phyloP scores from a whole-genome alignment of 805 yeast genomes.

The Isabelozyma gotoi region DNA sequence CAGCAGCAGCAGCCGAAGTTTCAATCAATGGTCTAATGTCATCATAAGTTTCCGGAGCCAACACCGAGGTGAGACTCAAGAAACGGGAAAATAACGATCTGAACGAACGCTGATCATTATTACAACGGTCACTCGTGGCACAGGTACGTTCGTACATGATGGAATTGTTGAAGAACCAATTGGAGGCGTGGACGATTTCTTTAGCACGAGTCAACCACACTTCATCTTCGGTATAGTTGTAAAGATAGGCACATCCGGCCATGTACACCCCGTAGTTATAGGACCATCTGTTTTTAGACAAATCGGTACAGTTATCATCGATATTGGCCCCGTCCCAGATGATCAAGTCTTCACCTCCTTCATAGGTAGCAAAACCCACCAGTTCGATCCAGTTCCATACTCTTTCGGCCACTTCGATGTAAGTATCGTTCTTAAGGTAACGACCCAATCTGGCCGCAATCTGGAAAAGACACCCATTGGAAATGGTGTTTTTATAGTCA shows the following conservation, averaged over 20 bases:
- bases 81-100: conserved; percentile 67
- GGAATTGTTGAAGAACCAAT: conserved; percentile 44
- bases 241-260: conserved; percentile 69
- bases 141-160: conserved; percentile 67
- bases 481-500: conserved; percentile 85
- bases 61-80: conserved; percentile 54
- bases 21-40: conserved; percentile 41
- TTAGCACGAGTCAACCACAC: conserved; percentile 41
- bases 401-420: conserved; percentile 69
- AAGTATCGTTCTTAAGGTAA: conserved; percentile 72
- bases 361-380: conserved; percentile 23
- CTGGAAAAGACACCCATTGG: conserved; percentile 89
- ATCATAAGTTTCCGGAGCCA: conserved; percentile 51
- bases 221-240: conserved; percentile 54
- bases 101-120: conserved; percentile 76
- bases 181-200: conserved; percentile 37
- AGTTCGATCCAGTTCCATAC: conserved; percentile 80
- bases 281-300: conserved; percentile 58
- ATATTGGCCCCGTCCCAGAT: conserved; percentile 63
- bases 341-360: conserved; percentile 20
- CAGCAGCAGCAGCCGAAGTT: conserved; percentile 69
- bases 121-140: conserved; percentile 51
- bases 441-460: conserved; percentile 84
- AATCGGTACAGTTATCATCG: conserved; percentile 43
- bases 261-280: conserved; percentile 69